These are phyloP conservation scores for Leucocoprinus leucothites DNA, from an alignment of 768 basidiomycete genomes.

Conservation along the genomic window DNA sequence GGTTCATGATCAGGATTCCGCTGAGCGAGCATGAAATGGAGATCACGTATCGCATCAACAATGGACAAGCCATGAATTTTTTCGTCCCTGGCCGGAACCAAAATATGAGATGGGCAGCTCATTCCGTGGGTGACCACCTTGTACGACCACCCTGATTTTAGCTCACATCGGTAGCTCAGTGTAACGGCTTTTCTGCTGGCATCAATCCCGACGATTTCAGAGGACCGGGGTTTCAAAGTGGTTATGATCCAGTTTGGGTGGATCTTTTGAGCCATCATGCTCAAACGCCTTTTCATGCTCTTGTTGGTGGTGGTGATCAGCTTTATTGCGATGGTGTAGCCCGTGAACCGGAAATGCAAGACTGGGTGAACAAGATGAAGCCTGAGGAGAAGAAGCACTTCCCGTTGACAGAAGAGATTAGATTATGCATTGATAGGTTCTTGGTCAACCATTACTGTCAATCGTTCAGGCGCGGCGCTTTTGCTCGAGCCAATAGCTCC, in stretches of 20 bases:
- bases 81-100: constrained; percentile 76
- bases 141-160: too few species aligned
- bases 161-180: constrained; percentile 41
- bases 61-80: constrained; percentile 74
- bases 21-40: constrained; percentile 68
- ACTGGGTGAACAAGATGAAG: constrained; percentile 70
- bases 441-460: constrained; percentile 92
- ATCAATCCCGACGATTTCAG: constrained; percentile 87
- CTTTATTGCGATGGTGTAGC: constrained; percentile 87
- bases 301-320: constrained; percentile 96
- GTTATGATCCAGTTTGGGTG: constrained; percentile 91
- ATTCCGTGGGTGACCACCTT: constrained; percentile 81
- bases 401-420: constrained; percentile 69
- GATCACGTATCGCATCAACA: constrained; percentile 80
- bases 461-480: constrained; percentile 82
- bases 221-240: constrained; percentile 73
- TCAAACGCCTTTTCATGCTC: constrained; percentile 79
- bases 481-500: constrained; percentile 85
- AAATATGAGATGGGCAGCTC: constrained; percentile 89
- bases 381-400: constrained; percentile 54
- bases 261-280: constrained; percentile 86
- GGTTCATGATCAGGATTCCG: constrained; percentile 85
- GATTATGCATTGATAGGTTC: constrained; percentile 76
- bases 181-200: constrained; percentile 87
- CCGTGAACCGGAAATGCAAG: constrained; percentile 85